A percentile compares a stretch with the other conserved stretches of the same genome.
These are phyloP conservation scores for Fimicolochytrium jonesii DNA, from an alignment of 192 early-diverging fungal species.

Conservation along the genomic window DNA sequence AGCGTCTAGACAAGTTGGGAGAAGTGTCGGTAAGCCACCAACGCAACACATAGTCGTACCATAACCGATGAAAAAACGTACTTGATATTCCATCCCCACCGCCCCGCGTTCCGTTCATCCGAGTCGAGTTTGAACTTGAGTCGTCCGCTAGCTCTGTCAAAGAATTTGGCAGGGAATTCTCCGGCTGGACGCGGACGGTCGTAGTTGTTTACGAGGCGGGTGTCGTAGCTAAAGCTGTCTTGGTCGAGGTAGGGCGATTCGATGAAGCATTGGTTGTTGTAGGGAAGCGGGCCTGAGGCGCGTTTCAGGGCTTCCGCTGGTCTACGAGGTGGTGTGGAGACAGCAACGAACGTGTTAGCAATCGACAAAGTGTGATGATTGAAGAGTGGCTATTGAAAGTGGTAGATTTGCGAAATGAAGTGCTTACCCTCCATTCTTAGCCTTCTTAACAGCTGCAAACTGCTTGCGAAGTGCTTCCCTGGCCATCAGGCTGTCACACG, in stretches of 20 bases:
- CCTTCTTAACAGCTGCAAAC: conserved; percentile 56
- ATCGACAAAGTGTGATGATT: no score
- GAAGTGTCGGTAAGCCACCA: conserved; percentile 2
- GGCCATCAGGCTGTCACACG: conserved; percentile 55
- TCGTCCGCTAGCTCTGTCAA: conserved; percentile 47
- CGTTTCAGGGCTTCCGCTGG: conserved; percentile 56
- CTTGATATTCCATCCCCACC: neutral
- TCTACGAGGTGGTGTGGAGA: no score
- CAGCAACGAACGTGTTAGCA: no score
- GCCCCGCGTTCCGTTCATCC: conserved; percentile 13
- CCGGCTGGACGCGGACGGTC: conserved; percentile 50
- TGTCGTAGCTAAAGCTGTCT: conserved; percentile 62
- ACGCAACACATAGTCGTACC: neutral
- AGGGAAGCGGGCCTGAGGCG: conserved; percentile 52
- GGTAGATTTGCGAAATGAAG: neutral
- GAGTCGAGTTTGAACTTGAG: conserved; percentile 59
- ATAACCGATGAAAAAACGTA: neutral
- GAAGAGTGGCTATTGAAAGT: no score
- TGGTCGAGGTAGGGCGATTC: conserved; percentile 68
- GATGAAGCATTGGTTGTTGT: conserved; percentile 57
- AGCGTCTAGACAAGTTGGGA: conserved; percentile 34
- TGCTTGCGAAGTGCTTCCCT: conserved; percentile 52
- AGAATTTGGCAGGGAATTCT: conserved; percentile 64
- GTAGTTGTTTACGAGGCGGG: conserved; percentile 54
- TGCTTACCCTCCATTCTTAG: conserved; percentile 68